Evolutionary conservation across 2,329 filamentous ascomycete genomes (phyloP), one percentile per base, ranked within the genome.

Genomic region (Stagonosporopsis chrysanthemi): DNA sequence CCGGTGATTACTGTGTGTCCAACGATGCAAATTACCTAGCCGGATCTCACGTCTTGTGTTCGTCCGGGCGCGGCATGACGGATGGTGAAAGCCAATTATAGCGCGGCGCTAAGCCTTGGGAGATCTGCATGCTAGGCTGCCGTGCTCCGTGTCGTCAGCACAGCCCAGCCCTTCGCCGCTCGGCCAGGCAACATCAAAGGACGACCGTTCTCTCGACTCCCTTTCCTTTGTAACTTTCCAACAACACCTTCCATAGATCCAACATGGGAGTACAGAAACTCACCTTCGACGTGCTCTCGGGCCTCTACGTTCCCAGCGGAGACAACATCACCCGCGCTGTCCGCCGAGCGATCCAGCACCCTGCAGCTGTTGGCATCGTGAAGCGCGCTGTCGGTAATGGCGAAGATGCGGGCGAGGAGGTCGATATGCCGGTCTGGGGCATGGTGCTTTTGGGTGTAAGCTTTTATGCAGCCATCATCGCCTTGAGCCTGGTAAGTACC

Each of bases 401-500:
- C 35, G 48, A 59, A 2, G 33, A 43, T 28, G 28, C 65, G 4
- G 47, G 40, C 12, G 60, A 60, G 6, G 19, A 60, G 29, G 36
- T 71, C 6, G 61, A 76, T 52, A 59, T 77, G 17, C 70, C 76
- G 0, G 59, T 44, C 1, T 75, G 72, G 71, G 71, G 71, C 24
- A 45, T 66, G 11, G 56, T 59, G 3, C 36, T 75, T 46, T 41
- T 78, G 60, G 58, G 68, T 31, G 58, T 76, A 47, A 80, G 77
- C 43, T 71, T 71, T 48, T 47, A 79, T 45, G 44, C 73, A 54
- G 67, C 82, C 72, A 52, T 80, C 68, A 40, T 84, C 68, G 57
- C 77, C 56, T 56, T 80, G 40, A 71, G 70, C 60, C 73, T 79
- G 46, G 78, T 80, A 71, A 52, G 77, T 70, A 28, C 38, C 35